phyloP scores from a whole-genome alignment of 75 land plant species.

The Picea glauca region DNA sequence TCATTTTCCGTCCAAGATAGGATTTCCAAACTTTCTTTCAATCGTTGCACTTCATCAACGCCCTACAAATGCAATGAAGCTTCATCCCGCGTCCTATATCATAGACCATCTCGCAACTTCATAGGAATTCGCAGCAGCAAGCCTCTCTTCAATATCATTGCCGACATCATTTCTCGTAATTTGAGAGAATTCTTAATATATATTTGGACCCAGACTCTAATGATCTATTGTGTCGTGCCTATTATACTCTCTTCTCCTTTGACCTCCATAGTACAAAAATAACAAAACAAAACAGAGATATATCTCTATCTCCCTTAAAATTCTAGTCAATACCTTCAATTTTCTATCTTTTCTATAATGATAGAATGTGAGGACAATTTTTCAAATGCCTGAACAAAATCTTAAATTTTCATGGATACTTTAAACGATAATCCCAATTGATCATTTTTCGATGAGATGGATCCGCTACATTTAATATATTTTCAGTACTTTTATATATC shows the following conservation, averaged over 20 bases:
- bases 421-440: no score
- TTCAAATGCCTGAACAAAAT: no score
- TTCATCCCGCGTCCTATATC: constrained; percentile 11
- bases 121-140: neutral
- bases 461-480: no score
- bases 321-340: no score
- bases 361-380: no score
- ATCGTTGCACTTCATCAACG: constrained; percentile 16
- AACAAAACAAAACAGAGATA: no score
- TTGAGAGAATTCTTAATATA: constrained; percentile 9
- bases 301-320: no score
- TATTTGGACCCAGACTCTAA: constrained; percentile 14
- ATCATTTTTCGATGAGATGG: no score
- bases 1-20: neutral
- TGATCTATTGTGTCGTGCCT: constrained; percentile 19
- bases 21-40: neutral
- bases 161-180: constrained; percentile 9
- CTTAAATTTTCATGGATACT: no score
- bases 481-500: no score
- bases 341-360: no score
- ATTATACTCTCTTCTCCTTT: constrained; percentile 14
- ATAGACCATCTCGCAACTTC: neutral
- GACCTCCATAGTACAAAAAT: neutral
- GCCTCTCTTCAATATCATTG: neutral
- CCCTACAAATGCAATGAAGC: constrained; percentile 9